Conservation (phyloP, 495 filamentous ascomycete species). For the Recurvomyces mirabilis region DNA sequence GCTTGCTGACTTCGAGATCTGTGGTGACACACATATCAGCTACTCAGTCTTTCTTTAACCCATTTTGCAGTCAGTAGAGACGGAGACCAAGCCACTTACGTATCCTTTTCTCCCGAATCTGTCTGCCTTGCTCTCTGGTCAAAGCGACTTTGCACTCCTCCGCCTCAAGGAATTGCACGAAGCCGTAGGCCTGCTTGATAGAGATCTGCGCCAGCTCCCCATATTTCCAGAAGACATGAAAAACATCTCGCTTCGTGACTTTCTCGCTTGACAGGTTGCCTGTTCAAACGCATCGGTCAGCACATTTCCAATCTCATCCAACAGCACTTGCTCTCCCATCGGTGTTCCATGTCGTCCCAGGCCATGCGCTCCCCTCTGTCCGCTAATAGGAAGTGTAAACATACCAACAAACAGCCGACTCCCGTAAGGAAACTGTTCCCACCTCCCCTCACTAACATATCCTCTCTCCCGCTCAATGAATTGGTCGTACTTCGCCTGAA, state of each 20-base stretch:
- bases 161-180: conserved; percentile 81
- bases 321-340: no score
- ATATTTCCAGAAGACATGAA: conserved; percentile 75
- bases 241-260: conserved; percentile 87
- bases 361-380: no score
- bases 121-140: conserved; percentile 61
- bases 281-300: no score
- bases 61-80: no score
- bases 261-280: conserved; percentile 89
- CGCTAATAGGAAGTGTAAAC: conserved; percentile 31
- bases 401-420: conserved; percentile 87
- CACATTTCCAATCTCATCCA: no score
- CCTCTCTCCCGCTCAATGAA: conserved; percentile 69
- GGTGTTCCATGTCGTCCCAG: no score
- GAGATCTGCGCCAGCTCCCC: conserved; percentile 89
- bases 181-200: conserved; percentile 93
- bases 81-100: conserved; percentile 66
- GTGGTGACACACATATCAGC: conserved; percentile 1
- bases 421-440: conserved; percentile 81
- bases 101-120: conserved; percentile 75
- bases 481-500: conserved; percentile 66
- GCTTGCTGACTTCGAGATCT: conserved; percentile 93
- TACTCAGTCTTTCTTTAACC: neutral
- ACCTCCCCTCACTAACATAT: conserved; percentile 79
- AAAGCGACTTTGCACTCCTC: conserved; percentile 62